phyloP scores from a whole-genome alignment of 345 rosid genomes.

The Lagerstroemia speciosa region DNA sequence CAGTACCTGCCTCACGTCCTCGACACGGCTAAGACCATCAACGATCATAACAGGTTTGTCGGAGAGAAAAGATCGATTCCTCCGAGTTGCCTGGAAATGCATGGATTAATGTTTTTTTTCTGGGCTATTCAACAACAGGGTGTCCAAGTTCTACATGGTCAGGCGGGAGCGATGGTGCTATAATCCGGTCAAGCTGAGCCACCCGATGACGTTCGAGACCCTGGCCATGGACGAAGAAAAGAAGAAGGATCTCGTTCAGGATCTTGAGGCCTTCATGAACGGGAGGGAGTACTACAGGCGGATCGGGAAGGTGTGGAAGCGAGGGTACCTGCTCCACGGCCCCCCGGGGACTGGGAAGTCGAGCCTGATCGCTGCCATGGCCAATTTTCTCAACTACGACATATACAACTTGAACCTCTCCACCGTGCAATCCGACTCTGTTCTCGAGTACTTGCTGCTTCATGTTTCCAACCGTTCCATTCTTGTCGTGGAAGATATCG shows the following conservation, averaged over 20 bases:
- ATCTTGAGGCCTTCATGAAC: constrained; percentile 24
- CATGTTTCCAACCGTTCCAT: constrained; percentile 33
- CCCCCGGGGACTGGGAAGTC: constrained; percentile 38
- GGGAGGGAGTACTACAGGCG: constrained; percentile 20
- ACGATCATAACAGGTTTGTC: constrained; percentile 10
- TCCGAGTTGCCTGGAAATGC: neutral
- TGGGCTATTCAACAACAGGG: constrained; percentile 2
- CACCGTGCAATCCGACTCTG: constrained; percentile 19
- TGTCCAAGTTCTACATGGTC: constrained; percentile 22
- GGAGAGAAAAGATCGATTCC: neutral
- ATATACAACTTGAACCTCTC: constrained; percentile 29
- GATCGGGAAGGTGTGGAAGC: constrained; percentile 18
- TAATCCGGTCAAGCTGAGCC: constrained; percentile 15
- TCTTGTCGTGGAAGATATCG: constrained; percentile 43
- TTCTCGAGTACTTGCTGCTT: constrained; percentile 24
- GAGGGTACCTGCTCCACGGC: constrained; percentile 15
- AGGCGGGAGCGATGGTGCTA: constrained; percentile 25
- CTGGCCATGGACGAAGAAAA: constrained; percentile 33
- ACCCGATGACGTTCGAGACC: constrained; percentile 35
- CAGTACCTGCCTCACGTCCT: constrained; percentile 27
- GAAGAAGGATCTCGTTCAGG: constrained; percentile 17
- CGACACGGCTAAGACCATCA: constrained; percentile 22
- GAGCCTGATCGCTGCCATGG: constrained; percentile 39
- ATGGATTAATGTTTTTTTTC: neutral
- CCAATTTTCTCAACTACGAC: constrained; percentile 22